Base-by-base conservation (phyloP, 192 early-diverging fungal genomes). In the Backusella australiensis region DNA sequence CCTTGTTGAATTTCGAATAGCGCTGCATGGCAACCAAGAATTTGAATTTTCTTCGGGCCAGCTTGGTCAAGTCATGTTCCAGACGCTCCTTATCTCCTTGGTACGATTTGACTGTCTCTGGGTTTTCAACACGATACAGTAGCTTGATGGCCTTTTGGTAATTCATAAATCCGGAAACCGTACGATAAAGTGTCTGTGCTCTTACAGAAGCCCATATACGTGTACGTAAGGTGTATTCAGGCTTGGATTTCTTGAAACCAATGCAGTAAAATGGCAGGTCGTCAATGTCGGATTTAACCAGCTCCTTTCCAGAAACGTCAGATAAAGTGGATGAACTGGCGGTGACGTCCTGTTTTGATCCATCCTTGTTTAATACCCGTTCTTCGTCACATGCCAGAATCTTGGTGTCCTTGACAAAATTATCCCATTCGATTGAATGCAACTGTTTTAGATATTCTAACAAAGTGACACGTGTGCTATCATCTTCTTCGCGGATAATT, bases 141-240 rank as follows among this genome's bases (percentile, higher is more conserved):
- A 94, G 83, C 80, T 92, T 91, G 80, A 96, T 89, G 1, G 94
- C 94, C 83, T 94, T 95, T 76, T 87, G 83, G 74, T 96, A 96
- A 78, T 96, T 94, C 91, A 95, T 93, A 76, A 95, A 94, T 23
- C 94, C 94, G 36, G 91, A 91, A 41, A 95, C 90, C 8, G 95
- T 96, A 59, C 95, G 91, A 77, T 93, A 96, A 63, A 96, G 85
- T 0, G 95, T 95, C 81, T 96, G 94, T 34, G 92, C 89, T 34
- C 95, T 91, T 36, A 95, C 78, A 29, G 94, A 96, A 11, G 94
- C 93, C 94, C 94, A 96, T 65, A 95, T 94, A 34, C 94, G 92
- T 26, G 94, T 96, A 53, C 94, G 91, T 59, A 96, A 85, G 0
- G 91, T 92, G 73, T 92, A 95, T 85, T 93, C 91, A 7, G 94